phyloP scores from a whole-genome alignment of 1,284 basidiomycete genomes.

The Puccinia polysora region DNA sequence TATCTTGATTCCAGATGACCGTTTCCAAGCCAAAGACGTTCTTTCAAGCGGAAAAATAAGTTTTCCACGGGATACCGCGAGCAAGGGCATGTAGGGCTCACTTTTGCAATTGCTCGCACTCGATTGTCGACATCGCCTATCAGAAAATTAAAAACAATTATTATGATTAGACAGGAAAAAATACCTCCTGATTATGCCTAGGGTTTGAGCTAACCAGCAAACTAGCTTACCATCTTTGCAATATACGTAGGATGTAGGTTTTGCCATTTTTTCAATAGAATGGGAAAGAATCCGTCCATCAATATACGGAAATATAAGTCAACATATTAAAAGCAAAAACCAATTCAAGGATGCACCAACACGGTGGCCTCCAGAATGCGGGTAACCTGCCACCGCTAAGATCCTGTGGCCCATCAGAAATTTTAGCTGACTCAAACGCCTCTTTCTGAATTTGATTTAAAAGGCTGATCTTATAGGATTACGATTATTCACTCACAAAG shows the following conservation, averaged over 20 bases:
- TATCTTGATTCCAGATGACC: slow-evolving; percentile 70
- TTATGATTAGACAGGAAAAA: neutral
- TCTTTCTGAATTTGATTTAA: too few relatives aligned
- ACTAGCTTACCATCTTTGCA: too few relatives aligned
- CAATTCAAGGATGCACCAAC: slow-evolving; percentile 60
- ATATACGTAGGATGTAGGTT: too few relatives aligned
- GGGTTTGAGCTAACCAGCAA: too few relatives aligned
- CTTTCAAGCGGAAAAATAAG: too few relatives aligned
- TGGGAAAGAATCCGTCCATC: neutral
- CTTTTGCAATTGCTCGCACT: slow-evolving; percentile 44
- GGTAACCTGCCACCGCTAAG: slow-evolving; percentile 34
- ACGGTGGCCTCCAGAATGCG: slow-evolving; percentile 54
- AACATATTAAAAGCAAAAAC: neutral
- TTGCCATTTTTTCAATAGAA: too few relatives aligned
- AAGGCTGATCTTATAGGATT: neutral
- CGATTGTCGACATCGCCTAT: slow-evolving; percentile 42
- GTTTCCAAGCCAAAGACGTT: slow-evolving; percentile 59
- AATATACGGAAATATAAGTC: neutral
- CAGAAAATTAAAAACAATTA: neutral
- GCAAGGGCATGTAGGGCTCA: neutral
- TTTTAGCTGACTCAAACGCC: too few relatives aligned
- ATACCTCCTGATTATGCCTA: neutral
- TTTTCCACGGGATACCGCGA: too few relatives aligned
- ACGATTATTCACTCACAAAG: slow-evolving; percentile 55
- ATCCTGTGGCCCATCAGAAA: neutral